A percentile compares a stretch with the other conserved stretches of the same genome.
Evolutionary conservation across 2,329 filamentous ascomycete genomes (phyloP).

Genomic region (Aspergillus aculeatinus): DNA sequence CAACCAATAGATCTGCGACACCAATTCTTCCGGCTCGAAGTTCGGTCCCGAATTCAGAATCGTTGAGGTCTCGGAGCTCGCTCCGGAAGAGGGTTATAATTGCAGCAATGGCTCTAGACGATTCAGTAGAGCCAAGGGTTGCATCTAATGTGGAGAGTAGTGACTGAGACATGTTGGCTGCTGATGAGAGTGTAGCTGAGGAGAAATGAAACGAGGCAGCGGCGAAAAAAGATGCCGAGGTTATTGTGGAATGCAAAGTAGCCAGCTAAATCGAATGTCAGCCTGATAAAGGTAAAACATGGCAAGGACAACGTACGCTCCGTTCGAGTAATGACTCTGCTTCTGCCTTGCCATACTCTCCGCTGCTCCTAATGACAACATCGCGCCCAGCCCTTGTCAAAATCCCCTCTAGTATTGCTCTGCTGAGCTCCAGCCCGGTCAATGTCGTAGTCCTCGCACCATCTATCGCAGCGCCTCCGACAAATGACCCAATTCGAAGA

Average conservation of each 20-base stretch:
- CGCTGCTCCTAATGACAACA: constrained; percentile 47
- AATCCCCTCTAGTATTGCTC: constrained; percentile 47
- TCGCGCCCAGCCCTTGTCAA: constrained; percentile 46
- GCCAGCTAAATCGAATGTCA: constrained; percentile 37
- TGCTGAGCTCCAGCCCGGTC: constrained; percentile 46
- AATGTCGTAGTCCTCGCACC: constrained; percentile 46
- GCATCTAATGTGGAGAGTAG: constrained; percentile 48
- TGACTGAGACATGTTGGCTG: constrained; percentile 44
- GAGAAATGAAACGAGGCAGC: constrained; percentile 49
- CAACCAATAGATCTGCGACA: constrained; percentile 46
- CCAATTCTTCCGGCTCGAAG: constrained; percentile 39
- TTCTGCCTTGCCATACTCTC: constrained; percentile 44
- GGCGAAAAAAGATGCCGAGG: constrained; percentile 48
- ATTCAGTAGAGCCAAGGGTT: constrained; percentile 50
- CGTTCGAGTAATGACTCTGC: constrained; percentile 47
- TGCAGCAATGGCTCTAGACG: constrained; percentile 49
- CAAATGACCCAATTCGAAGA: constrained; percentile 44
- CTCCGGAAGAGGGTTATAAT: constrained; percentile 49
- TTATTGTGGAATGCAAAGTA: constrained; percentile 45
- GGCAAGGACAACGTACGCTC: constrained; percentile 38
- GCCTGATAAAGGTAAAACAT: constrained; percentile 1
- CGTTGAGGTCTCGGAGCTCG: constrained; percentile 43
- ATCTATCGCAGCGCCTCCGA: constrained; percentile 46
- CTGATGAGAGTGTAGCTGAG: constrained; percentile 44
- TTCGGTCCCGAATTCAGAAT: constrained; percentile 11